Base-by-base conservation (phyloP, 1,139 yeast species). In the Geotrichum siamense region DNA sequence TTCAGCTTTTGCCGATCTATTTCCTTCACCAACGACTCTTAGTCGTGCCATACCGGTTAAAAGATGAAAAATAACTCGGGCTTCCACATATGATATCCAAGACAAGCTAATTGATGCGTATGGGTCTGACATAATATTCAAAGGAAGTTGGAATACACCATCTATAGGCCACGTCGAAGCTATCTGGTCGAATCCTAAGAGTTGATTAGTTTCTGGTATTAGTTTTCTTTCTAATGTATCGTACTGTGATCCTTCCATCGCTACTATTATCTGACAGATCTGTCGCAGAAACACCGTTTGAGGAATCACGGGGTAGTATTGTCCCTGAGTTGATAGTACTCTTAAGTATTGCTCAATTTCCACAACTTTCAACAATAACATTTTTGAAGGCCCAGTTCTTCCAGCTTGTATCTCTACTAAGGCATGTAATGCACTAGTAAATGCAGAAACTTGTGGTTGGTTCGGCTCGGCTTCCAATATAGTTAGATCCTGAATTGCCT, bases 401-500 rank as follows among this genome's bases (percentile, higher is more conserved):
- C 47, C 46, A 3, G 29, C 22, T 19, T 43, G 47, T n/a, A 47
- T 40, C 12, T 40, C 38, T 15, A 39, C 39, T 10, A 47, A 22
- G 15, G 47, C 49, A 19, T 43, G 49, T 17, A 41, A 36, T 15
- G 31, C 39, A 26, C 25, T 39, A 3, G 47, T 47, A 30, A 43
- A 16, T 15, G 41, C 41, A 1, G 44, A 40, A 5, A 47, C 41
- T 12, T 43, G 44, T 21, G 40, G 34, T 21, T 43, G 47, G 3
- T 36, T 47, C 5, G 31, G 32, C 27, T 37, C 35, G 20, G 26
- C 32, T 36, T 47, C 43, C 13, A 47, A 25, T 13, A 34, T 20
- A 13, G 17, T 35, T 10, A 47, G 39, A 30, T 41, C 43, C 21
- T 39, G 40, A 8, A 41, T 41, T 13, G 43, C 48, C 16, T 42